Evolutionary conservation across 2,329 filamentous ascomycete species (phyloP).

Genomic region (Phaeoacremonium minimum): DNA sequence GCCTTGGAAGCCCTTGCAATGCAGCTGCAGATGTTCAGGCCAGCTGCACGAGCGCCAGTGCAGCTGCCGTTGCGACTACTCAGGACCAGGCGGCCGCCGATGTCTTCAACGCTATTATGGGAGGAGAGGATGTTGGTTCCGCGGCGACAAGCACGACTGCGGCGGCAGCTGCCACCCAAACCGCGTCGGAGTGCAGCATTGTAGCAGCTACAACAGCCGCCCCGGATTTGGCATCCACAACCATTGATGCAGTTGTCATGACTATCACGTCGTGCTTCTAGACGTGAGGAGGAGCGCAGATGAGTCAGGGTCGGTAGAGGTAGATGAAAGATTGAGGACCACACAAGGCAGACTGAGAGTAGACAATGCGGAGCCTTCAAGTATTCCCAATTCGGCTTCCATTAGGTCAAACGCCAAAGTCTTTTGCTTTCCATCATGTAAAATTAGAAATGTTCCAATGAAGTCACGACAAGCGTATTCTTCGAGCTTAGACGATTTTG

Average conservation of each 20-base stretch:
- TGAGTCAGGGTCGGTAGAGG: too few species aligned
- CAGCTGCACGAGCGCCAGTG: constrained; percentile 17
- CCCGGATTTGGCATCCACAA: too few species aligned
- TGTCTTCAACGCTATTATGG: constrained; percentile 23
- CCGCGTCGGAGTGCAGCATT: constrained; percentile 3
- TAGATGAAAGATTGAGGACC: too few species aligned
- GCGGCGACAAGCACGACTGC: constrained; percentile 11
- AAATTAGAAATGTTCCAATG: too few species aligned
- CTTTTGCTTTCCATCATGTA: not conserved
- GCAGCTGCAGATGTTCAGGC: constrained; percentile 20
- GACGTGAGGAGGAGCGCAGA: too few species aligned
- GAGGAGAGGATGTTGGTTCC: constrained; percentile 9
- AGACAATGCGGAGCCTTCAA: not conserved
- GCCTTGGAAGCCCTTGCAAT: constrained; percentile 27
- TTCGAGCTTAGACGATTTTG: too few species aligned
- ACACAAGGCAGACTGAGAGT: not conserved
- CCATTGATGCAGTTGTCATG: constrained; percentile 11
- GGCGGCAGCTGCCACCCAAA: constrained; percentile 7
- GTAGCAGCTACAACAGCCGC: constrained; percentile 5
- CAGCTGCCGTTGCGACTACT: constrained; percentile 17
- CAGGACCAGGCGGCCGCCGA: constrained; percentile 26
- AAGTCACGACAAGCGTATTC: too few species aligned
- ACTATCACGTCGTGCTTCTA: constrained; percentile 15
- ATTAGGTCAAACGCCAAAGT: not conserved
- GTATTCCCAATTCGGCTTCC: not conserved